Evolutionary conservation across 75 land plant genomes (phyloP), one percentile per base, ranked within the genome.

Genomic region (Pinus albicaulis): DNA sequence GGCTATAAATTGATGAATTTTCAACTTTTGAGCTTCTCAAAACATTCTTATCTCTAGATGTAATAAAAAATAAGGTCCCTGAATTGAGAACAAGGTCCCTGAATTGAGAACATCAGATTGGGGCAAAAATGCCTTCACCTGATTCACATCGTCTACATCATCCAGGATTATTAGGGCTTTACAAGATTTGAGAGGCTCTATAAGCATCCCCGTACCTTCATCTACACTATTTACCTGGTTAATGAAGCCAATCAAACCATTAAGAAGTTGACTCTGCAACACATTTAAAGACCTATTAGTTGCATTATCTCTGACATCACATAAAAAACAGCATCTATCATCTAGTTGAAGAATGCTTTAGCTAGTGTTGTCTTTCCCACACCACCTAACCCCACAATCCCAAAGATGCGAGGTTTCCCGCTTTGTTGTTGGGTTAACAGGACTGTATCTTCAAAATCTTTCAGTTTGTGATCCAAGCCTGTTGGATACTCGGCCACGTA

Each of bases 341-440:
- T 38, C 41, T 5, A 5, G 2, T 65, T 31, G n/a, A 31, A 65
- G 16, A 65, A 31, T n/a, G 34, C 34, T 19, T 65, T 65, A 5
- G 69, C 69, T 2, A 65, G 38, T 5, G 69, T 55, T 55, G 79
- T 77, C 25, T 53, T 77, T 17, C 57, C 25, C 5, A 58, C 24
- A 12, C 69, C 69, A 7, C 55, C 41, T 41, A 72, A n/a, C 17
- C 55, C 36, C 3, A 69, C 73, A 8, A 53, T 69, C 16, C 69
- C 69, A n/a, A 65, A 36, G 17, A 65, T 20, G 4, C 36, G 31
- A 16, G 15, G 41, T 31, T 11, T 14, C 6, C 34, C 52, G 16
- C 80, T 64, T 72, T 65, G 59, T 34, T 75, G 71, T 38, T 38
- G 41, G 5, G 5, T 4, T 5, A 6, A 38, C 41, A 7, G 17